These are phyloP conservation scores for Monosporascus ibericus DNA, from an alignment of 2,329 filamentous ascomycete genomes.

Conservation along the genomic window DNA sequence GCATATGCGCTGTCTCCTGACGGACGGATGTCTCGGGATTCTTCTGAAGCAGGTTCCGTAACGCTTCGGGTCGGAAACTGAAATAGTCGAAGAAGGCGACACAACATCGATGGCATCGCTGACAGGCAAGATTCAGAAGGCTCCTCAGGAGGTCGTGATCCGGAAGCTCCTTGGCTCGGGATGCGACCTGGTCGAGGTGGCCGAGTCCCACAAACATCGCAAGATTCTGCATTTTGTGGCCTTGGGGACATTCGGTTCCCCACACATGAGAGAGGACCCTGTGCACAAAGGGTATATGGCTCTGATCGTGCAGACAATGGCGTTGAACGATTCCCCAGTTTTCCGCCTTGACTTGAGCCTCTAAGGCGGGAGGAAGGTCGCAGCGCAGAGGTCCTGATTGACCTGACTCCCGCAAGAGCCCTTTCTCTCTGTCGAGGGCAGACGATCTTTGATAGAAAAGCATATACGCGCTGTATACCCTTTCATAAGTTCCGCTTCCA, in stretches of 20 bases:
- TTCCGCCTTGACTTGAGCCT: slow-evolving; percentile 59
- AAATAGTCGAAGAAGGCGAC: slow-evolving; percentile 58
- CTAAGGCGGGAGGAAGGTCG: slow-evolving; percentile 37
- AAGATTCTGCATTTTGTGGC: slow-evolving; percentile 40
- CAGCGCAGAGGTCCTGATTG: slow-evolving; percentile 38
- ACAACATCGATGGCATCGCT: slow-evolving; percentile 48
- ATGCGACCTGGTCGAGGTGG: slow-evolving; percentile 71
- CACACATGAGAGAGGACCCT: slow-evolving; percentile 54
- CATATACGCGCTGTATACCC: slow-evolving; percentile 90
- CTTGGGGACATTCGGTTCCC: slow-evolving; percentile 42
- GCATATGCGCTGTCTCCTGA: slow-evolving; percentile 40
- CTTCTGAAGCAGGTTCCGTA: slow-evolving; percentile 61
- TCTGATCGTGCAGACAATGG: slow-evolving; percentile 73
- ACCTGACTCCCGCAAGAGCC: slow-evolving; percentile 32
- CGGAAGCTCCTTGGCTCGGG: slow-evolving; percentile 62
- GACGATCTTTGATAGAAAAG: slow-evolving; percentile 87
- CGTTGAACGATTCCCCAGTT: slow-evolving; percentile 70
- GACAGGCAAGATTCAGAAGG: slow-evolving; percentile 42
- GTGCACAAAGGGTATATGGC: slow-evolving; percentile 62
- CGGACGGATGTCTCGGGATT: slow-evolving; percentile 54
- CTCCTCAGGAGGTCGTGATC: slow-evolving; percentile 53
- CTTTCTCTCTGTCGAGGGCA: slow-evolving; percentile 50
- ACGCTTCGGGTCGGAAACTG: slow-evolving; percentile 42
- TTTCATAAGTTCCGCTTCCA: slow-evolving; percentile 49
- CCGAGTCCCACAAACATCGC: slow-evolving; percentile 52